phyloP scores from a whole-genome alignment of 306 rosid species.

The Ormosia emarginata region DNA sequence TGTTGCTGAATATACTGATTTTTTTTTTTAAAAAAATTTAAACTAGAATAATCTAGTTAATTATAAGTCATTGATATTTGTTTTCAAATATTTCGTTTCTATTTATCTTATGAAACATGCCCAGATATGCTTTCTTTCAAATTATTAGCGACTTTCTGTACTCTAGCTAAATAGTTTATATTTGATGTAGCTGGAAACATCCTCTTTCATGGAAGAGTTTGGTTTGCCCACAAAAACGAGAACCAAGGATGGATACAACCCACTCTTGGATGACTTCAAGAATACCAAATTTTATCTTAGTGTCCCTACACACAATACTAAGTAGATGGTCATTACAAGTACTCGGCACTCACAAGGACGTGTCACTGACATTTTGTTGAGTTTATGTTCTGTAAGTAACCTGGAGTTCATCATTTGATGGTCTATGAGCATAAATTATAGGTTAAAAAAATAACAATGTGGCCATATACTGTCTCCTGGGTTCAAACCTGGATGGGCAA shows the following conservation, averaged over 20 bases:
- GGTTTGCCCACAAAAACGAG: slow-evolving; percentile 86
- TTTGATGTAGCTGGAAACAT: slow-evolving; percentile 72
- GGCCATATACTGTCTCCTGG: not conserved
- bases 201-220: slow-evolving; percentile 98
- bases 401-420: not conserved
- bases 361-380: not conserved
- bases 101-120: not conserved
- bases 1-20: not conserved
- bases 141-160: not conserved
- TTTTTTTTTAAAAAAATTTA: not conserved
- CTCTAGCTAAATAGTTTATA: slow-evolving; percentile 7
- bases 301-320: slow-evolving; percentile 80
- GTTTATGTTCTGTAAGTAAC: not conserved
- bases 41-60: not conserved
- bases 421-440: not conserved
- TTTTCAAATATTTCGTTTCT: slow-evolving; percentile 4
- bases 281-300: slow-evolving; percentile 87
- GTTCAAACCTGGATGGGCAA: not conserved
- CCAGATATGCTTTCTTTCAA: not conserved
- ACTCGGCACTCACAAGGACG: slow-evolving; percentile 18
- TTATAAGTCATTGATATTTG: not conserved
- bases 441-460: not conserved
- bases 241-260: slow-evolving; percentile 91
- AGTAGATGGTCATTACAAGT: slow-evolving; percentile 33
- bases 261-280: slow-evolving; percentile 89